Evolutionary conservation across 176 grass and related monocot species (phyloP).

Genomic region (Stipa capillata): DNA sequence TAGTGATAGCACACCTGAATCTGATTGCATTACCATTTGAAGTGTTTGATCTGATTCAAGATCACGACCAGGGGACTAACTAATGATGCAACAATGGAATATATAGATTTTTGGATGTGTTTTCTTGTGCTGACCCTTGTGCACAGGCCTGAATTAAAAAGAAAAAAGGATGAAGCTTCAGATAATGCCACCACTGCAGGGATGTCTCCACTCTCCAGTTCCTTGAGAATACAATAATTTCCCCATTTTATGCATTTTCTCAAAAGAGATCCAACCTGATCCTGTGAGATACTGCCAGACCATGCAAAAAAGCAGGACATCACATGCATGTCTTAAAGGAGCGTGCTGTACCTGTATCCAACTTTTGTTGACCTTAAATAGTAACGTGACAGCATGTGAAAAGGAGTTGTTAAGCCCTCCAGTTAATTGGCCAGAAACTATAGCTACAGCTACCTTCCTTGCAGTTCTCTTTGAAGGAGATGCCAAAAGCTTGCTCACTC

Average conservation of each 20-base stretch:
- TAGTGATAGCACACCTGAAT: neutral
- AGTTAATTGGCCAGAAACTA: conserved; percentile 22
- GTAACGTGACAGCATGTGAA: conserved; percentile 25
- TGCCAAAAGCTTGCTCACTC: conserved; percentile 14
- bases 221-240: neutral
- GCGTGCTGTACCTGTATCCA: conserved; percentile 8
- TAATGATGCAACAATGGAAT: neutral
- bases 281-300: neutral
- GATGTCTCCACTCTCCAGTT: neutral
- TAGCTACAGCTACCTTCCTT: conserved; percentile 26
- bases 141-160: no score
- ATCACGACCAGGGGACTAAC: no score
- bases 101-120: neutral
- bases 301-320: conserved; percentile 13
- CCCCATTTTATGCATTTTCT: neutral
- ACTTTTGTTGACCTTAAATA: conserved; percentile 18
- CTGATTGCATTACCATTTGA: neutral
- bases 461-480: conserved; percentile 6
- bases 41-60: neutral
- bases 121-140: no score
- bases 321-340: conserved; percentile 29
- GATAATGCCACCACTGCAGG: neutral
- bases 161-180: no score
- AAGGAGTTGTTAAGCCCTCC: neutral
- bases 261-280: conserved; percentile 6